Evolutionary conservation across 805 yeast species (phyloP), one percentile per base, ranked within the genome.

Genomic region (Starmerella powellii): DNA sequence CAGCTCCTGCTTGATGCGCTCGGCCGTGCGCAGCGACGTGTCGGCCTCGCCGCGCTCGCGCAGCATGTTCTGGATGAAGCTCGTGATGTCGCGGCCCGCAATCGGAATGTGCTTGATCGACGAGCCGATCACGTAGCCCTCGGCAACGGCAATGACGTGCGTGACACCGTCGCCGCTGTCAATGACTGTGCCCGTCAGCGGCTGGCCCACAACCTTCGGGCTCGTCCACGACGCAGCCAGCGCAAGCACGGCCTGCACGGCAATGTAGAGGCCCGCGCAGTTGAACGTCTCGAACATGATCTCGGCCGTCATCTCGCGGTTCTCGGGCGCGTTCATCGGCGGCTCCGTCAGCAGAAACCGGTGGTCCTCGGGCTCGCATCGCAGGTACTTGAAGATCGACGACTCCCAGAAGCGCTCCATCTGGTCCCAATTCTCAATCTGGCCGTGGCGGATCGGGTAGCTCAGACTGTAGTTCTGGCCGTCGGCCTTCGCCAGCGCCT

Each of bases 351-450:
- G 66, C 44, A 91, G 67, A 64, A 91, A 91, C 60, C 84, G 86
- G 59, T 91, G 99, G 64, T 91, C 99, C 63, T 91, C 99, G 13
- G 99, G 99, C 65, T 91, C 98, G 61, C 97, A 85, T 62, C 95
- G 77, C 54, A 91, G 72, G 61, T 91, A 91, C 66, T 91, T 88
- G 70, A 91, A 91, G 57, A 91, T 87, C 36, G 95, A 84, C 57
- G 83, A 82, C 59, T 91, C 97, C 98, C 98, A 91, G 63, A 86
- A 88, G 60, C 98, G 73, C 64, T 91, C 98, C 98, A 91, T 91
- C 60, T 91, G 96, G 66, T 91, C 98, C 98, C 98, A 91, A 63
- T 91, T 85, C 63, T 91, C 98, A 49, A 91, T 81, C 68, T 91
- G 98, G 20, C 98, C 98, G 59, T 91, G 98, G 63, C 86, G 80